Percentiles rank a stretch among this genome's conserved stretches.
Conservation (phyloP, 805 yeast species). For the Babjeviella inositovora region DNA sequence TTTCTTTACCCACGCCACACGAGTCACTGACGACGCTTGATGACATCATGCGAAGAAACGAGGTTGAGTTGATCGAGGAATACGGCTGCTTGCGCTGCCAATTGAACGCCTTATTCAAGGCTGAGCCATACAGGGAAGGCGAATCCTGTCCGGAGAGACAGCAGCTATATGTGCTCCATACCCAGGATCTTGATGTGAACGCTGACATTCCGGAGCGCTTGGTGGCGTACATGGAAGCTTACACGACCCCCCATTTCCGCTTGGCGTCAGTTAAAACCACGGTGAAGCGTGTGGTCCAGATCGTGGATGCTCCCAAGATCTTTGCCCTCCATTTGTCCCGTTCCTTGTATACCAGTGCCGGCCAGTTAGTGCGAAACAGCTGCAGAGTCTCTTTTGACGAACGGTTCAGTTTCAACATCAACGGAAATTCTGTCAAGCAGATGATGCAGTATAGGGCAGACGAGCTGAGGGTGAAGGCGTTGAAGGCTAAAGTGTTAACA, state of each 20-base stretch:
- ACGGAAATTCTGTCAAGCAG: slow-evolving; percentile 12
- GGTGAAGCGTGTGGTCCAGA: slow-evolving; percentile 47
- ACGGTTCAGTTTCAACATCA: slow-evolving; percentile 26
- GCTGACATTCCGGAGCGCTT: slow-evolving; percentile 44
- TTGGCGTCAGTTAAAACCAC: too few species aligned
- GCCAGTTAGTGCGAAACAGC: slow-evolving; percentile 53
- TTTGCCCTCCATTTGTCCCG: slow-evolving; percentile 77
- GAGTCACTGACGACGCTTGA: slow-evolving; percentile 9
- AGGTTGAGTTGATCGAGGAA: slow-evolving; percentile 37
- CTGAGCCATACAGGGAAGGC: too few species aligned
- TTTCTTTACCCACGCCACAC: slow-evolving; percentile 67
- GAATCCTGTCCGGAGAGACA: too few species aligned
- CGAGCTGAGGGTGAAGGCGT: slow-evolving; percentile 9
- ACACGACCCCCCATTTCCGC: slow-evolving; percentile 25
- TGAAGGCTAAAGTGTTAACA: slow-evolving; percentile 4
- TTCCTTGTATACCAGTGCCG: slow-evolving; percentile 60
- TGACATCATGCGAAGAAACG: slow-evolving; percentile 18
- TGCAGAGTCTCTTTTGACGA: slow-evolving; percentile 60
- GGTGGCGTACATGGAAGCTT: slow-evolving; percentile 27
- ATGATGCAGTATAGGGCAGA: slow-evolving; percentile 5
- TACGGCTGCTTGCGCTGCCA: slow-evolving; percentile 73
- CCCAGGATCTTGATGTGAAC: slow-evolving; percentile 31
- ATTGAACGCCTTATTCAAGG: slow-evolving; percentile 19
- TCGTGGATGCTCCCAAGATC: slow-evolving; percentile 53
- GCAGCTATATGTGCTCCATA: slow-evolving; percentile 16